These are phyloP conservation scores for Pseudogymnoascus sp. DNA, from an alignment of 2,329 filamentous ascomycete genomes.

Conservation along the genomic window DNA sequence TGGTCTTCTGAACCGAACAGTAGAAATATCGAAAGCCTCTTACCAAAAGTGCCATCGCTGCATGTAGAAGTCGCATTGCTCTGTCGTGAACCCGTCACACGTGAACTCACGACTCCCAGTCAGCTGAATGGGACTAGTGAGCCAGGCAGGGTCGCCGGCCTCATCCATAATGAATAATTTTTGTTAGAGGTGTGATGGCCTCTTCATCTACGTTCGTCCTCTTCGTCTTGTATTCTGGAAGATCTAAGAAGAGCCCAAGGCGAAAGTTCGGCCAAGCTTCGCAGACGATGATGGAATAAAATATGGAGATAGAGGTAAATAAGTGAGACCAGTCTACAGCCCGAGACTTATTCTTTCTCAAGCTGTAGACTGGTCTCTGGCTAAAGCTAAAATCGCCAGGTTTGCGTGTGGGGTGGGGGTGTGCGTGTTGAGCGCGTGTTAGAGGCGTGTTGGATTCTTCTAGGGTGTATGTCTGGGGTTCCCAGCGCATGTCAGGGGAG, in stretches of 20 bases:
- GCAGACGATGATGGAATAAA: background rate
- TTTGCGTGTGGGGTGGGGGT: background rate
- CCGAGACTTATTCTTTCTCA: background rate
- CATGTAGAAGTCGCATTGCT: conserved; percentile 39
- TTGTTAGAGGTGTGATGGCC: conserved; percentile 33
- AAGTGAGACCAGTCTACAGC: background rate
- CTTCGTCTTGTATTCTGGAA: background rate
- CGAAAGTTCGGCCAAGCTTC: background rate
- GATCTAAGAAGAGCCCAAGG: background rate
- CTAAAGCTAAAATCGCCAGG: background rate
- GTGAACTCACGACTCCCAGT: conserved; percentile 30
- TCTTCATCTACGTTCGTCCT: conserved; percentile 26
- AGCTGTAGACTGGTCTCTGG: background rate
- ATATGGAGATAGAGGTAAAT: background rate
- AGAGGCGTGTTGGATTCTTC: background rate
- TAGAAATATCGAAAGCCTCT: conserved; percentile 13
- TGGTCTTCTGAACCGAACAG: background rate
- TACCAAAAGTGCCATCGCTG: conserved; percentile 45
- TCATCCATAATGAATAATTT: conserved; percentile 17
- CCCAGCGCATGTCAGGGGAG: too few relatives aligned
- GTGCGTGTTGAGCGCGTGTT: background rate
- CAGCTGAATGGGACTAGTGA: conserved; percentile 36
- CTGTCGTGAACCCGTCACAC: conserved; percentile 29
- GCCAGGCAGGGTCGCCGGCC: conserved; percentile 27
- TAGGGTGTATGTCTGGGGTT: background rate